These are phyloP conservation scores for Yamadazyma diospyri DNA, from an alignment of 1,139 yeast genomes.

Conservation along the genomic window DNA sequence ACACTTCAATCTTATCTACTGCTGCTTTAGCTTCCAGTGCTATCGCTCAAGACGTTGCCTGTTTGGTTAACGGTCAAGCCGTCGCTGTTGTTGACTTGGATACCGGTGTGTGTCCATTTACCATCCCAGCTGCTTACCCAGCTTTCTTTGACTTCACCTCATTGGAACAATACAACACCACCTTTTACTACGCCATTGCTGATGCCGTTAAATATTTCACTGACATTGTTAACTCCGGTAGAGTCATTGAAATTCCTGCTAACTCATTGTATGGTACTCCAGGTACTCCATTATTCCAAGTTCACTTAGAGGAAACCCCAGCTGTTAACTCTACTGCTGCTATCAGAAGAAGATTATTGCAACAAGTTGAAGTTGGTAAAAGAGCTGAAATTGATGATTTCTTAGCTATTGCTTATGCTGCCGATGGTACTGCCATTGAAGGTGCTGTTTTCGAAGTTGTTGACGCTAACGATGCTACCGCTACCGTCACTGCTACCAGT, in stretches of 20 bases:
- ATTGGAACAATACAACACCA: conserved; percentile 31
- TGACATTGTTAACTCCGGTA: conserved; percentile 37
- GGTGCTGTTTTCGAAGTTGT: conserved; percentile 22
- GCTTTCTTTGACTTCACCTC: conserved; percentile 25
- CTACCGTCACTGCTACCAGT: conserved; percentile 11
- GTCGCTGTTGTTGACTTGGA: conserved; percentile 39
- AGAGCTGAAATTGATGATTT: conserved; percentile 26
- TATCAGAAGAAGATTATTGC: conserved; percentile 37
- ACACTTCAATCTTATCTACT: conserved; percentile 13
- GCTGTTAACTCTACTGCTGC: conserved; percentile 41
- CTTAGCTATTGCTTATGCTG: conserved; percentile 25
- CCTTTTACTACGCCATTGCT: conserved; percentile 35
- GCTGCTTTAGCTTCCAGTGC: conserved; percentile 21
- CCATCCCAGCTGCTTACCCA: conserved; percentile 29
- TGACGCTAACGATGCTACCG: conserved; percentile 16
- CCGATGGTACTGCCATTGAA: conserved; percentile 25
- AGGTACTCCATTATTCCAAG: conserved; percentile 27
- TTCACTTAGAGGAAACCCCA: conserved; percentile 27
- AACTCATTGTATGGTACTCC: conserved; percentile 21
- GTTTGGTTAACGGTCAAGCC: conserved; percentile 32
- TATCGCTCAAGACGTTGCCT: conserved; percentile 33
- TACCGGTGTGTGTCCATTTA: conserved; percentile 41
- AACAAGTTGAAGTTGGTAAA: conserved; percentile 14
- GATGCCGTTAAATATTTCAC: conserved; percentile 25
- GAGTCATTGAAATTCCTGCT: conserved; percentile 34